Percentiles rank a stretch among this genome's conserved stretches.
phyloP scores from a whole-genome alignment of 2,329 filamentous ascomycete species.

The Cytospora piceae region DNA sequence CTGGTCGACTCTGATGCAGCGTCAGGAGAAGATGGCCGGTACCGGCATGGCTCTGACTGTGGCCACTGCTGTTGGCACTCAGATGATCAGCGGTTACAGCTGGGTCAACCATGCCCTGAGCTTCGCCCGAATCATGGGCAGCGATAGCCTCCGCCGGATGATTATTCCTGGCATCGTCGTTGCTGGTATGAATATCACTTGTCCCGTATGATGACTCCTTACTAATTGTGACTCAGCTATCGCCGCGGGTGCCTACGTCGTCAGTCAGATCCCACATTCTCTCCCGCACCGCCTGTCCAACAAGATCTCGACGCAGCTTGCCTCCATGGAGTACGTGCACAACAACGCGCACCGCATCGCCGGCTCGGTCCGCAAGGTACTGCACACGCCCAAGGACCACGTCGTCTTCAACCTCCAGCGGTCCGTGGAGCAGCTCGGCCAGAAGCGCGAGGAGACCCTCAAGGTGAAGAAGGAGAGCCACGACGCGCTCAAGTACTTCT shows the following conservation, averaged over 20 bases:
- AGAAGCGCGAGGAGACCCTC: conserved; percentile 78
- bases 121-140: conserved; percentile 78
- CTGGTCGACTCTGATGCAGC: conserved; percentile 77
- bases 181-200: conserved; percentile 66
- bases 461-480: conserved; percentile 84
- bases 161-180: conserved; percentile 79
- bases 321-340: conserved; percentile 89
- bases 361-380: conserved; percentile 82
- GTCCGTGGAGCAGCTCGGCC: conserved; percentile 80
- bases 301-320: conserved; percentile 82
- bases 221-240: conserved; percentile 55
- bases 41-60: conserved; percentile 94
- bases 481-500: conserved; percentile 87
- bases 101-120: conserved; percentile 90
- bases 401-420: conserved; percentile 82
- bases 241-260: conserved; percentile 76
- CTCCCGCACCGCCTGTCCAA: conserved; percentile 82
- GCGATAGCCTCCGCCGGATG: conserved; percentile 78
- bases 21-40: conserved; percentile 92
- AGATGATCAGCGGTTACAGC: conserved; percentile 79
- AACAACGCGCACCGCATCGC: conserved; percentile 84
- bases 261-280: conserved; percentile 86
- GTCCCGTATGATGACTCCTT: conserved; percentile 39
- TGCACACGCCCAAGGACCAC: conserved; percentile 85
- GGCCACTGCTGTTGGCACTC: conserved; percentile 80